Conservation (phyloP, 2,329 filamentous ascomycete genomes). For the Diaporthe vexans region DNA sequence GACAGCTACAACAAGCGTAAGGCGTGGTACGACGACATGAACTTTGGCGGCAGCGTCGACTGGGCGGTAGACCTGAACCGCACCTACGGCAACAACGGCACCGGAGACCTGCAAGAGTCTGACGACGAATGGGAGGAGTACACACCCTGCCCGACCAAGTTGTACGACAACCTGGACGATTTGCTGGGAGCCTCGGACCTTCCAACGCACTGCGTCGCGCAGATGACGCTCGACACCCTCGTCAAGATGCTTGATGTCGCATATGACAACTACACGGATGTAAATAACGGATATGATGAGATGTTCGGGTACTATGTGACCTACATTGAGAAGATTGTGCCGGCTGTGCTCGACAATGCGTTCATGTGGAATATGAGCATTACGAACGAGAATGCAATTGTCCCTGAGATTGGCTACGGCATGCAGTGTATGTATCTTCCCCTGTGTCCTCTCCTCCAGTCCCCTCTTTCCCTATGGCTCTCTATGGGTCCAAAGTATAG, state of each 20-base stretch:
- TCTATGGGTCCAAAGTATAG: too few relatives aligned
- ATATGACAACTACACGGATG: background rate
- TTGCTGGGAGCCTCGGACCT: background rate
- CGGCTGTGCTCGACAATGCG: background rate
- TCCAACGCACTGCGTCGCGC: background rate
- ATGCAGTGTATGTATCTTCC: background rate
- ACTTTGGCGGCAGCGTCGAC: background rate
- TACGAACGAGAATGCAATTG: background rate
- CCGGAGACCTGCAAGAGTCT: background rate
- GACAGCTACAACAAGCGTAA: background rate
- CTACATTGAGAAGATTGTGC: background rate
- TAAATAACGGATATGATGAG: background rate
- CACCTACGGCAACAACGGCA: background rate
- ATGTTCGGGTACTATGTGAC: background rate
- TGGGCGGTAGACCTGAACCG: background rate
- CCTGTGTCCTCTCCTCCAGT: background rate
- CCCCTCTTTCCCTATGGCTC: background rate
- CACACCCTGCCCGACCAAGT: background rate
- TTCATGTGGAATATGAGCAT: background rate
- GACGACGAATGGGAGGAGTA: background rate
- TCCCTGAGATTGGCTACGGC: background rate
- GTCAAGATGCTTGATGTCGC: background rate
- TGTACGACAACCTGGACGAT: background rate
- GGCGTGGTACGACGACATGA: background rate
- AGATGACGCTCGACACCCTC: background rate